Percentiles rank a stretch among this genome's conserved stretches.
Conservation (phyloP, 164 flowering plant species). For the Santalum album region DNA sequence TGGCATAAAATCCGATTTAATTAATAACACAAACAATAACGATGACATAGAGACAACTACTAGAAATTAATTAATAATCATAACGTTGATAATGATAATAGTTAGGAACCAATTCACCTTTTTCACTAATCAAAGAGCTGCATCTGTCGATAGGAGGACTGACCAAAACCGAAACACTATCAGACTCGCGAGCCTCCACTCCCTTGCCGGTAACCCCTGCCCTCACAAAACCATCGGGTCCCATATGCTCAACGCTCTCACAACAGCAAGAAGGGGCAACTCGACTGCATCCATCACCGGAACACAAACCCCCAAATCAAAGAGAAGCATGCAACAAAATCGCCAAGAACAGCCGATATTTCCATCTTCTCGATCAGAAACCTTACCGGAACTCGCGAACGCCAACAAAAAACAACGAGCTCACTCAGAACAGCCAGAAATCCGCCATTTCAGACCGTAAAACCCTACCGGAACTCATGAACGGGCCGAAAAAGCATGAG, state of each 20-base stretch:
- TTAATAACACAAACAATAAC: background rate
- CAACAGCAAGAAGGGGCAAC: constrained; percentile 22
- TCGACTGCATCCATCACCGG: constrained; percentile 33
- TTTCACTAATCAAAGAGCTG: constrained; percentile 11
- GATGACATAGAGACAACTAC: background rate
- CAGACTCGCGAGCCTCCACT: constrained; percentile 17
- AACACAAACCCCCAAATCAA: background rate
- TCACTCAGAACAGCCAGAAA: too few species aligned
- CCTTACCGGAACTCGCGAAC: too few species aligned
- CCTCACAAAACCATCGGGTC: constrained; percentile 30
- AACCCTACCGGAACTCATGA: too few species aligned
- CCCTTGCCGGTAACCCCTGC: constrained; percentile 20
- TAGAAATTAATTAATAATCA: background rate
- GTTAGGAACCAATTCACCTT: constrained; percentile 10
- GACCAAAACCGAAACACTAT: constrained; percentile 7
- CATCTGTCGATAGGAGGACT: constrained; percentile 12
- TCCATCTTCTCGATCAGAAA: background rate
- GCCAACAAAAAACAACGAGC: background rate
- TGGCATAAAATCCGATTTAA: too few species aligned
- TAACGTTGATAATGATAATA: background rate
- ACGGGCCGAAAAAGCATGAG: too few species aligned
- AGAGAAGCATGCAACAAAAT: background rate
- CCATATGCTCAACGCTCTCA: constrained; percentile 20
- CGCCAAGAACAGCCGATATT: background rate
- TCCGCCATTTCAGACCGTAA: too few species aligned